Evolutionary conservation across 192 early-diverging fungal species (phyloP), one percentile per base, ranked within the genome.

Genomic region (Cetraspora pellucida): DNA sequence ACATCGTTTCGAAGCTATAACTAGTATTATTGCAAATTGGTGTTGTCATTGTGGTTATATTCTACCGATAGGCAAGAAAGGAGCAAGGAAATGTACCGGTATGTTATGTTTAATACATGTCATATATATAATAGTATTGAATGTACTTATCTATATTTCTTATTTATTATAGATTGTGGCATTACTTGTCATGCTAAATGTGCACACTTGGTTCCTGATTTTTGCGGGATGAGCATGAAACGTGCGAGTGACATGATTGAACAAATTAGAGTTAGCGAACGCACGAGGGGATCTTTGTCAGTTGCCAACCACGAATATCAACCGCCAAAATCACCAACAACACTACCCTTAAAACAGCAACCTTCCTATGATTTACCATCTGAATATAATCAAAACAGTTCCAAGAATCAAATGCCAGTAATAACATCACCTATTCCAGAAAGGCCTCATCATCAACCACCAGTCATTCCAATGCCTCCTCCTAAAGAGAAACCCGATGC

Each of bases 31-130:
- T 25, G 92, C 93, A 47, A 90, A 91, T 82, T 99, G 97, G 97
- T 99, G 97, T 82, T 95, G 91, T 78, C 97, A 99, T 84, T 99
- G 97, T 84, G 97, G 97, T 44, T 94, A 90, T 52, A 94, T 99
- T 92, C 90, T 99, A 47, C 89, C 97, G 21, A 82, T 99, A 8
- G 93, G 95, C 31, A 91, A 89, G 23, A 86, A 87, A 58, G 83
- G 87, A 45, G 79, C 84, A 14, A 88, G 16, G 82, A 23, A 69
- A 72, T 52, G 31, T 23, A 30, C 46, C 11, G 25, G 19, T 52
- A 54, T 52, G 25, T 52, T 71, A 27, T 52, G 17, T 68, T 27
- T 37, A 37, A 71, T 28, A 43, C 3, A 25, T 63, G 4, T 55
- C 28, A 37, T 37, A 37, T n/a, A 37, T 37, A 37, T 37, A 37